phyloP scores from a whole-genome alignment of 805 yeast species.

The Debaryomyces tyrocola region DNA sequence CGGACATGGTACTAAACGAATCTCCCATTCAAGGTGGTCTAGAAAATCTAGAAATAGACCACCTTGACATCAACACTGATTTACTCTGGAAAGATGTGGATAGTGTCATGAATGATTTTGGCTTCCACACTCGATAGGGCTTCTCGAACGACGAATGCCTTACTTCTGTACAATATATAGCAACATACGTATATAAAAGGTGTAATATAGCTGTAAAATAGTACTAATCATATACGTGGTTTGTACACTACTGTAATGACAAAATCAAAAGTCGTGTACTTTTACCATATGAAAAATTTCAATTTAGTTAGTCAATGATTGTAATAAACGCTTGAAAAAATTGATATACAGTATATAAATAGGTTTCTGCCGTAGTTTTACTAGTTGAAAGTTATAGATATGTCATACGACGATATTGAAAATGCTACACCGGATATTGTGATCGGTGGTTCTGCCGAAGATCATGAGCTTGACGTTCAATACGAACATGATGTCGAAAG shows the following conservation, averaged over 20 bases:
- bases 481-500: constrained; percentile 53
- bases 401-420: constrained; percentile 78
- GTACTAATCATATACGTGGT: not conserved
- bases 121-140: constrained; percentile 60
- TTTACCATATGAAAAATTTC: not conserved
- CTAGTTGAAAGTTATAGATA: constrained; percentile 21
- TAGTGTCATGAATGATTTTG: constrained; percentile 87
- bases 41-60: constrained; percentile 37
- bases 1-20: constrained; percentile 11
- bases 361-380: not conserved
- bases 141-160: not conserved
- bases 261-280: not conserved
- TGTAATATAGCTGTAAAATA: too few species aligned
- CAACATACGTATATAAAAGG: not conserved
- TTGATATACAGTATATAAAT: not conserved
- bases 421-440: constrained; percentile 84
- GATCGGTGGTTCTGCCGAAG: constrained; percentile 55
- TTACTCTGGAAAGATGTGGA: constrained; percentile 80
- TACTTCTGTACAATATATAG: not conserved
- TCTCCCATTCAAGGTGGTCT: constrained; percentile 28
- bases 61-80: constrained; percentile 51
- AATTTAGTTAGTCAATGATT: not conserved
- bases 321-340: not conserved
- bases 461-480: constrained; percentile 40
- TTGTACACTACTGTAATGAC: not conserved